Percentiles rank a stretch among this genome's conserved stretches.
phyloP scores from a whole-genome alignment of 2,329 filamentous ascomycete genomes.

The Penicillium sclerotiorum region DNA sequence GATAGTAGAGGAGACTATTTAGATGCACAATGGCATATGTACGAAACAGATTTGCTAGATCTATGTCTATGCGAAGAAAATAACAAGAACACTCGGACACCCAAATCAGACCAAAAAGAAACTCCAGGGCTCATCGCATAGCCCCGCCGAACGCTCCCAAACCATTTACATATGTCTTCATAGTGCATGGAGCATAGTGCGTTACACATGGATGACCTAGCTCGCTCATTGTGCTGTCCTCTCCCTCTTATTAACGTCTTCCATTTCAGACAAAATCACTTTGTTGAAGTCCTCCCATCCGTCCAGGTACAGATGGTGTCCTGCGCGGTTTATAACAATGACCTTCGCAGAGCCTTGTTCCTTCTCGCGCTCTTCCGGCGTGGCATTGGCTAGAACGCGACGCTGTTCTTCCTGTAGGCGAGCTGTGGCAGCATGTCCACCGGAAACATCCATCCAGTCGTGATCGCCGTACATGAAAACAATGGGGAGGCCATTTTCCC shows the following conservation, averaged over 20 bases:
- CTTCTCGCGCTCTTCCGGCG: constrained; percentile 64
- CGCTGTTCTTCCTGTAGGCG: constrained; percentile 71
- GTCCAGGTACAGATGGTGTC: constrained; percentile 73
- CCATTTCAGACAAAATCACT: constrained; percentile 67
- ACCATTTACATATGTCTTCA: constrained; percentile 13
- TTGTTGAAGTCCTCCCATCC: constrained; percentile 71
- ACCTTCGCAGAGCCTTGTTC: constrained; percentile 86
- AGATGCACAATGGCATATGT: too few relatives aligned
- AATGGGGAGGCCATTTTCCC: constrained; percentile 74
- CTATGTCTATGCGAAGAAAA: neutral
- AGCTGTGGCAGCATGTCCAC: constrained; percentile 77
- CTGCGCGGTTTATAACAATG: constrained; percentile 70
- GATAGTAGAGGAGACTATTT: too few relatives aligned
- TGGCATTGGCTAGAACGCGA: constrained; percentile 63
- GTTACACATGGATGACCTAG: constrained; percentile 9
- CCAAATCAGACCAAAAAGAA: neutral
- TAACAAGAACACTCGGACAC: neutral
- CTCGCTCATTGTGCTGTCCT: neutral
- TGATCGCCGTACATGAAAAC: constrained; percentile 96
- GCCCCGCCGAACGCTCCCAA: constrained; percentile 2
- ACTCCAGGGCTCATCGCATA: neutral
- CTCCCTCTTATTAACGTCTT: constrained; percentile 53
- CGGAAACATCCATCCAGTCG: constrained; percentile 97
- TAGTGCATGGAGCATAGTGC: too few relatives aligned
- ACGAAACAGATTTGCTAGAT: neutral